phyloP scores from a whole-genome alignment of 2,329 filamentous ascomycete genomes.

The Colletotrichum somersetense region DNA sequence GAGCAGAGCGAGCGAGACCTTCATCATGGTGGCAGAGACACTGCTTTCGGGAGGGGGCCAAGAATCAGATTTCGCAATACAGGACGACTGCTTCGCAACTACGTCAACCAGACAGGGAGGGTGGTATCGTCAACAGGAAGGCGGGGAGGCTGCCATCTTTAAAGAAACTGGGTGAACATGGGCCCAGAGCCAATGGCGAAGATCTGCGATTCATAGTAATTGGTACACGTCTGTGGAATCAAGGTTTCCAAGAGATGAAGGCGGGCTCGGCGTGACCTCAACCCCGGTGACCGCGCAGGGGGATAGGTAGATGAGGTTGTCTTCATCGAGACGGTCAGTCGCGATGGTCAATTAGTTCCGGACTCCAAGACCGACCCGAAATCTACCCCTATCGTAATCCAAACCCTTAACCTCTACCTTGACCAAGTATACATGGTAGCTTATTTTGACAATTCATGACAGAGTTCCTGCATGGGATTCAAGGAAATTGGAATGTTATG shows the following conservation, averaged over 20 bases:
- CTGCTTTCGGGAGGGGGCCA: neutral
- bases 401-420: too few species aligned
- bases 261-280: neutral
- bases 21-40: constrained; percentile 33
- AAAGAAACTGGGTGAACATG: constrained; percentile 17
- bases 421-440: too few species aligned
- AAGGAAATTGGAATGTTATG: too few species aligned
- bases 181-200: neutral
- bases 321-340: neutral
- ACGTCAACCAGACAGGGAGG: constrained; percentile 10
- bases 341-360: neutral
- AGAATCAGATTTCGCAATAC: constrained; percentile 1
- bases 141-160: neutral
- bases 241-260: constrained; percentile 37
- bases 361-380: too few species aligned
- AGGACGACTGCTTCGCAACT: constrained; percentile 7
- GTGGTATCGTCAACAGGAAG: neutral
- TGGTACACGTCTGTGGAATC: constrained; percentile 1
- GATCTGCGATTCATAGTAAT: neutral
- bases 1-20: constrained; percentile 30
- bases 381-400: too few species aligned
- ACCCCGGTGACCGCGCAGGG: neutral
- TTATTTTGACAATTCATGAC: too few species aligned
- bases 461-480: too few species aligned
- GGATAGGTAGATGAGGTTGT: neutral